Conservation (phyloP, 176 grass and related monocot genomes). For the Poa annua region DNA sequence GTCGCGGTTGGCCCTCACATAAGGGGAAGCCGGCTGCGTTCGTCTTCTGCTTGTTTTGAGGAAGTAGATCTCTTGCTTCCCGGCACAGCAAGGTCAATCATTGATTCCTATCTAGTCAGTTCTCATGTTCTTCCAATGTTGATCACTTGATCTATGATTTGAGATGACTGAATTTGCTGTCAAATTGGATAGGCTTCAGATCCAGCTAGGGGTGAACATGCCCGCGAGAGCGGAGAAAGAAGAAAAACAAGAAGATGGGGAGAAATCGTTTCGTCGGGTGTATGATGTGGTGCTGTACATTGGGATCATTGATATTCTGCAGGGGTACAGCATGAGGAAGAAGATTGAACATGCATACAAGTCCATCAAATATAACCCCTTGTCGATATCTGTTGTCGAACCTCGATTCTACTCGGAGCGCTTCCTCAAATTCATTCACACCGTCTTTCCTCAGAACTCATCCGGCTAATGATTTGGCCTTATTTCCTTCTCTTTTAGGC, state of each 20-base stretch:
- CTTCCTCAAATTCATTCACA: constrained; percentile 85
- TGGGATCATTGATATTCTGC: constrained; percentile 95
- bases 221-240: constrained; percentile 78
- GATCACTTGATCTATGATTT: neutral
- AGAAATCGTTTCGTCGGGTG: constrained; percentile 61
- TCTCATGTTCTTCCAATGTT: neutral
- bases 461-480: neutral
- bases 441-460: constrained; percentile 76
- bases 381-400: constrained; percentile 79
- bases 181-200: constrained; percentile 64
- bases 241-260: constrained; percentile 50
- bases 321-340: constrained; percentile 87
- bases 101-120: neutral
- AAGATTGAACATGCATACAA: constrained; percentile 92
- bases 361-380: constrained; percentile 79
- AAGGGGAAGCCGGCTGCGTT: constrained; percentile 81
- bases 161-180: neutral
- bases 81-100: constrained; percentile 68
- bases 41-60: constrained; percentile 84
- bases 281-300: constrained; percentile 94
- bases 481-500: neutral
- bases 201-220: constrained; percentile 97
- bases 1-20: constrained; percentile 89
- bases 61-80: constrained; percentile 99
- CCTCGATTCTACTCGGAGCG: constrained; percentile 74